Conservation (phyloP, 805 yeast genomes). For the Kodamaea sagamina region DNA sequence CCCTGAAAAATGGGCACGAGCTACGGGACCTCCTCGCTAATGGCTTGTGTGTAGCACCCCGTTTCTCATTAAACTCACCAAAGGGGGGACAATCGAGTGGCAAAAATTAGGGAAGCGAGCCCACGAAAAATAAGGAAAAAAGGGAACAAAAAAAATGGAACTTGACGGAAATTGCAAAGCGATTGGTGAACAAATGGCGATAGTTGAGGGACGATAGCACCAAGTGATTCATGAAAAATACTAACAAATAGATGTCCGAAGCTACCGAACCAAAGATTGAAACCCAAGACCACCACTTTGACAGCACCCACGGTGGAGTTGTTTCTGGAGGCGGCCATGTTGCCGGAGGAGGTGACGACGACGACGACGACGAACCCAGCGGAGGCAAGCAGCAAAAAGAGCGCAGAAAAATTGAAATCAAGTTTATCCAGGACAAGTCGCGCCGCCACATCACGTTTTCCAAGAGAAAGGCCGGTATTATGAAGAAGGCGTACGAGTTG, state of each 20-base stretch:
- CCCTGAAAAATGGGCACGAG: too few species aligned
- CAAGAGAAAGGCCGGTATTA: slow-evolving; percentile 97
- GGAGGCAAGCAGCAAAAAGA: slow-evolving; percentile 55
- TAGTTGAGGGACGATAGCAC: too few species aligned
- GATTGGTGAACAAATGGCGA: not conserved
- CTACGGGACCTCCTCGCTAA: too few species aligned
- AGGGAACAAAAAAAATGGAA: not conserved
- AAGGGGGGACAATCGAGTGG: slow-evolving; percentile 7
- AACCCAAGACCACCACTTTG: slow-evolving; percentile 25
- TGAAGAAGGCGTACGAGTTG: slow-evolving; percentile 99
- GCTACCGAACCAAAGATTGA: slow-evolving; percentile 44
- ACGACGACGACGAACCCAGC: slow-evolving; percentile 51
- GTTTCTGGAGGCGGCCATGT: slow-evolving; percentile 7
- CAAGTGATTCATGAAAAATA: too few species aligned
- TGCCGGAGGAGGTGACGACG: slow-evolving; percentile 41
- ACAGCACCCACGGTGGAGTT: slow-evolving; percentile 22
- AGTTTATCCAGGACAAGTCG: slow-evolving; percentile 95
- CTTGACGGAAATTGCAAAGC: too few species aligned
- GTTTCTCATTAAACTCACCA: not conserved
- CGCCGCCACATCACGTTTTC: slow-evolving; percentile 98
- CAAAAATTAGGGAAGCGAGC: slow-evolving; percentile 1
- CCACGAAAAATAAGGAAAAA: slow-evolving; percentile 1
- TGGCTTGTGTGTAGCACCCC: slow-evolving; percentile 1
- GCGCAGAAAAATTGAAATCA: slow-evolving; percentile 90
- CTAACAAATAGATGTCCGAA: slow-evolving; percentile 34